phyloP scores from a whole-genome alignment of 169 alveolate species.

The Eimeria acervulina region DNA sequence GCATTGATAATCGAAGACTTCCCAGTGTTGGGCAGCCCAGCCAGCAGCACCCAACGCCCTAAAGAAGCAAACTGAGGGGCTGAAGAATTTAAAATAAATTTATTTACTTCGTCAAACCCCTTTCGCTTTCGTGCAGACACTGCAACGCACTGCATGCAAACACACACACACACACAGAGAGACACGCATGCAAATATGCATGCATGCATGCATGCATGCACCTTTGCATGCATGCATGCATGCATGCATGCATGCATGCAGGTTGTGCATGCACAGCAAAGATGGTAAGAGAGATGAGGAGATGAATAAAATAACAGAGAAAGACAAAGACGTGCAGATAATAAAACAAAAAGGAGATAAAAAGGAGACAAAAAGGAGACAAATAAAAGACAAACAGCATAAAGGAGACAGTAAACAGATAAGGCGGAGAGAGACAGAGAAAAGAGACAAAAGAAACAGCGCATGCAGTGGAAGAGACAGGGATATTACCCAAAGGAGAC shows the following conservation, averaged over 20 bases:
- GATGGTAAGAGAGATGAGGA: not conserved
- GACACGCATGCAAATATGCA: no score
- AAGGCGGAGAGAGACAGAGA: no score
- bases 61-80: constrained; percentile 89
- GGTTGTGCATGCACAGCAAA: not conserved
- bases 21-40: constrained; percentile 95
- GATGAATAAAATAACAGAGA: no score
- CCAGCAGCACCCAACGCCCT: constrained; percentile 92
- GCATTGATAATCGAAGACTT: constrained; percentile 92
- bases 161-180: no score
- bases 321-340: no score
- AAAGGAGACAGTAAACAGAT: no score
- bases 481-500: no score
- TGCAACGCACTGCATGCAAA: constrained; percentile 55
- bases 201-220: no score
- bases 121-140: constrained; percentile 86
- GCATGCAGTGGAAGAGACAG: not conserved
- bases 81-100: constrained; percentile 77
- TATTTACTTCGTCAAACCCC: constrained; percentile 85
- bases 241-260: constrained; percentile 12
- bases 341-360: not conserved
- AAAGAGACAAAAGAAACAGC: no score
- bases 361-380: not conserved
- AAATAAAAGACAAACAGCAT: no score
- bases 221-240: no score